Evolutionary conservation across 2,329 filamentous ascomycete genomes (phyloP), one percentile per base, ranked within the genome.

Genomic region (Pestalotiopsis fici): DNA sequence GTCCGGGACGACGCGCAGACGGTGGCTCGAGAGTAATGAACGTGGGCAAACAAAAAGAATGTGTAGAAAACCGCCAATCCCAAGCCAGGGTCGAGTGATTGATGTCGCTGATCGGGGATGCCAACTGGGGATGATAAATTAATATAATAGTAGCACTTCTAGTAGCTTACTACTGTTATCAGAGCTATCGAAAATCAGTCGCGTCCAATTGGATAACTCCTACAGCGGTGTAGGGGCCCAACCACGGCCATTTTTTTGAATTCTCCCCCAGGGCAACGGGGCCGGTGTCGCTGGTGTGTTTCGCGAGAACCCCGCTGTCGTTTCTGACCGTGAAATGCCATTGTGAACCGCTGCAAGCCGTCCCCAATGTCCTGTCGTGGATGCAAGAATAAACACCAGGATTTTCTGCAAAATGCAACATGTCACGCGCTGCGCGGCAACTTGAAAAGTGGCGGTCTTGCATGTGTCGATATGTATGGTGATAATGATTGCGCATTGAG

Each of bases 341-440:
- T 63, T 35, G 60, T 64, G 39, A 55, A 64, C 61, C 61, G 61
- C 11, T 54, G 37, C 61, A 64, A 64, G 61, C 61, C 61, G 61
- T 64, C 43, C 7, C 28, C 11, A 28, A n/a, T 23, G 50, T 7
- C 37, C 6, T 35, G 11, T 11, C 31, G 7, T 35, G 31, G 35
- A 18, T 50, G 3, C 4, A 60, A 12, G 28, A 39, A 50, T 25
- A 28, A 35, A 35, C 31, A 35, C 31, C 31, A 35, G 7, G 31
- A 35, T 35, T 35, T 35, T 35, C 23, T 25, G 21, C n/a, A 23
- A 15, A 27, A 54, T 54, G 50, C 35, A 60, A 60, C 27, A 47
- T 57, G 13, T 57, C 12, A 27, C 23, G 55, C 23, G 13, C 5
- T 57, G 27, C 12, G 27, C 27, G 11, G 55, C 27, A 57, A 27